Evolutionary conservation across 179 eudicot species (phyloP).

Genomic region (Dionaea muscipula): DNA sequence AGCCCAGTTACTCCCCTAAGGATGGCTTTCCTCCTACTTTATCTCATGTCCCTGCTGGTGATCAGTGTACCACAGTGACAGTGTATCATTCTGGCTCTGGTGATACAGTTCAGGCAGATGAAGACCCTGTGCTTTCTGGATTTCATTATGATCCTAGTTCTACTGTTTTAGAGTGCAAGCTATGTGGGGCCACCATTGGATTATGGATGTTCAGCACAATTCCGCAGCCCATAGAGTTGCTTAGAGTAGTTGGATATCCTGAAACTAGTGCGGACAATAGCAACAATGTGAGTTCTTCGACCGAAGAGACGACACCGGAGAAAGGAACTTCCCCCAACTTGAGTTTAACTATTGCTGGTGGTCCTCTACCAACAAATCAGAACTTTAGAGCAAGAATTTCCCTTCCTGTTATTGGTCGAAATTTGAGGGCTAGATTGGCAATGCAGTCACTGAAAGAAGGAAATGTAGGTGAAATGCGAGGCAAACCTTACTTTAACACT

Average conservation of each 20-base stretch:
- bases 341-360: conserved; percentile 82
- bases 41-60: conserved; percentile 25
- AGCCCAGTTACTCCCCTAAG: conserved; percentile 20
- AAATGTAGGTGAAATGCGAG: conserved; percentile 16
- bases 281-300: conserved; percentile 14
- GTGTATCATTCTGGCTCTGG: conserved; percentile 30
- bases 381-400: conserved; percentile 74
- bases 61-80: conserved; percentile 24
- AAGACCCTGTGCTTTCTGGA: conserved; percentile 20
- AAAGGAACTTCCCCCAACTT: conserved; percentile 19
- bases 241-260: conserved; percentile 60
- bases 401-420: conserved; percentile 74
- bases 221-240: conserved; percentile 60
- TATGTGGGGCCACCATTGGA: conserved; percentile 89
- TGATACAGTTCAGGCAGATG: conserved; percentile 18
- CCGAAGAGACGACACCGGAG: conserved; percentile 19
- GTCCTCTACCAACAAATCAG: conserved; percentile 73
- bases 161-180: conserved; percentile 70
- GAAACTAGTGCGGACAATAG: conserved; percentile 25
- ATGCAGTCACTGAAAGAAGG: conserved; percentile 20
- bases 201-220: conserved; percentile 69
- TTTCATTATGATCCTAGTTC: conserved; percentile 52
- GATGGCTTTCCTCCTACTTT: conserved; percentile 19
- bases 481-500: too few relatives aligned
- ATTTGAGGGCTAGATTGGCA: conserved; percentile 58